Evolutionary conservation across 2,329 filamentous ascomycete genomes (phyloP).

Genomic region (Elsinoe ampelina): DNA sequence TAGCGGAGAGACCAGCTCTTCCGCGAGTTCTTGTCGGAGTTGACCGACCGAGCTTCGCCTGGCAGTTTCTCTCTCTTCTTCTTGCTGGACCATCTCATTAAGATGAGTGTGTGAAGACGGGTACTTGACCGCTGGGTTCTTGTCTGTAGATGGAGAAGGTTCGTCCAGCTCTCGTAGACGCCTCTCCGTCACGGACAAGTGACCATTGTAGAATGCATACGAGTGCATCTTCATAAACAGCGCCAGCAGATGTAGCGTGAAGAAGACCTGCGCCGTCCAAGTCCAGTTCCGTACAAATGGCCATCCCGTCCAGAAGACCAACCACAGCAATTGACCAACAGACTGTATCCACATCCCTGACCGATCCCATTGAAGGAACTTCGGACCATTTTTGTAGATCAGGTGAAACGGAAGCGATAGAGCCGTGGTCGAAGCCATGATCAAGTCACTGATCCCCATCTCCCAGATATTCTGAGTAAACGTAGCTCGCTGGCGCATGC

Average conservation of each 20-base stretch:
- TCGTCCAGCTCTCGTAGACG: conserved; percentile 70
- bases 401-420: conserved; percentile 65
- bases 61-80: conserved; percentile 22
- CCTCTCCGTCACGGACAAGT: conserved; percentile 78
- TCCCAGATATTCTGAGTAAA: conserved; percentile 87
- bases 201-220: conserved; percentile 96
- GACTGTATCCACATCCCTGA: conserved; percentile 79
- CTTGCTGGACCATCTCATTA: conserved; percentile 40
- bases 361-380: conserved; percentile 59
- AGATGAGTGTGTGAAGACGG: conserved; percentile 43
- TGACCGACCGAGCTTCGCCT: conserved; percentile 41
- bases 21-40: conserved; percentile 76
- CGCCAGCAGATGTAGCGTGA: conserved; percentile 81
- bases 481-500: conserved; percentile 76
- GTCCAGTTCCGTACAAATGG: conserved; percentile 85
- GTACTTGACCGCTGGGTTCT: conserved; percentile 57
- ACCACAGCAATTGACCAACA: conserved; percentile 69
- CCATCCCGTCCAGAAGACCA: conserved; percentile 63
- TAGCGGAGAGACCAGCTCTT: conserved; percentile 82
- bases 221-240: conserved; percentile 99
- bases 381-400: conserved; percentile 49
- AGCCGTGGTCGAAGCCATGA: conserved; percentile 72
- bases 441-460: conserved; percentile 68
- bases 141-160: conserved; percentile 45
- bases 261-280: conserved; percentile 94